phyloP scores from a whole-genome alignment of 345 rosid species.

The Psidium friedrichsthalianum region DNA sequence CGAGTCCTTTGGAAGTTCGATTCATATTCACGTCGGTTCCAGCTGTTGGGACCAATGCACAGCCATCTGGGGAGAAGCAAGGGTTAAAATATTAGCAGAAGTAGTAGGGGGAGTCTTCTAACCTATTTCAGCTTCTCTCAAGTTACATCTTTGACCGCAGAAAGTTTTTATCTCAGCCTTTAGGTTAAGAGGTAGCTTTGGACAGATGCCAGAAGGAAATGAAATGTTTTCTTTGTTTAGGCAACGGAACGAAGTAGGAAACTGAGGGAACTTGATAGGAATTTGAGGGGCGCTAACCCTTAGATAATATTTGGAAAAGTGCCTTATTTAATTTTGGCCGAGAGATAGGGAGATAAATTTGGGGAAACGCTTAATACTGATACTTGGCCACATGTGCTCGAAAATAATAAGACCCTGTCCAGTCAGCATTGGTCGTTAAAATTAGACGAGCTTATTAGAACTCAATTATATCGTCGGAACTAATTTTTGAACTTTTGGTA shows the following conservation, averaged over 20 bases:
- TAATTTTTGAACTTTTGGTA: neutral
- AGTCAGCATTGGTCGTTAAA: neutral
- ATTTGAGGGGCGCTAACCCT: neutral
- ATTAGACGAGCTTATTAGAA: neutral
- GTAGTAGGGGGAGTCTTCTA: neutral
- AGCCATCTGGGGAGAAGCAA: neutral
- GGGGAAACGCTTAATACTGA: neutral
- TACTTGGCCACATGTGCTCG: neutral
- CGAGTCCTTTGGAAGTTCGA: neutral
- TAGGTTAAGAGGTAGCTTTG: neutral
- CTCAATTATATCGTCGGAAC: neutral
- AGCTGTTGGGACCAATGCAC: neutral
- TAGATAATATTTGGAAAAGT: neutral
- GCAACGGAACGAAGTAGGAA: neutral
- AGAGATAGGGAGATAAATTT: neutral
- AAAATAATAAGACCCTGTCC: neutral
- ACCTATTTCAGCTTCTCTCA: neutral
- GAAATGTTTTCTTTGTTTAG: neutral
- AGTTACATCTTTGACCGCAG: neutral
- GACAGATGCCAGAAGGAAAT: neutral
- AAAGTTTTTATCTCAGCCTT: neutral
- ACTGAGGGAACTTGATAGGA: neutral
- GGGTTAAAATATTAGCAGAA: neutral
- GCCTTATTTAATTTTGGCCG: neutral
- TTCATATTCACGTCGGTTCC: neutral